These are phyloP conservation scores for Echinosophora koreensis DNA, from an alignment of 306 rosid species.

Conservation along the genomic window DNA sequence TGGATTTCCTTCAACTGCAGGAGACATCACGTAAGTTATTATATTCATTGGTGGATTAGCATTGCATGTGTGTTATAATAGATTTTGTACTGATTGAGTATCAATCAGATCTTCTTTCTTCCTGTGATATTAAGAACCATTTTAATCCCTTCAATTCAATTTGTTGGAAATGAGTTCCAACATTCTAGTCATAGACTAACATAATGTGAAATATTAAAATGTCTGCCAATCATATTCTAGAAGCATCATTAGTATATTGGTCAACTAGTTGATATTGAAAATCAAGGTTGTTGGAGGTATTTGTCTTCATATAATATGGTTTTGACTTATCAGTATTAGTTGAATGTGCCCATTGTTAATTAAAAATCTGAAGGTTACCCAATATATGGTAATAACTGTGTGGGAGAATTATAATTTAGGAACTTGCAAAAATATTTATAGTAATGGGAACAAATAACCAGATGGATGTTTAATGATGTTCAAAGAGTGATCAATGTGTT, in stretches of 20 bases:
- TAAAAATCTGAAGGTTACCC: neutral
- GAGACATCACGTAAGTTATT: constrained; percentile 93
- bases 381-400: neutral
- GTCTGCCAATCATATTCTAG: constrained; percentile 17
- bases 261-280: neutral
- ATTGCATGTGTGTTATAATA: constrained; percentile 35
- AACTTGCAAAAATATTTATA: neutral
- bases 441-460: neutral
- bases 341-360: neutral
- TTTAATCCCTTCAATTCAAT: neutral
- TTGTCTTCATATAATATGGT: neutral
- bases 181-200: constrained; percentile 26
- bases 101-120: constrained; percentile 28
- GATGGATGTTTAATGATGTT: neutral
- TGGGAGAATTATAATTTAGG: neutral
- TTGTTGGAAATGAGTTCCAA: constrained; percentile 19
- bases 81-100: constrained; percentile 14
- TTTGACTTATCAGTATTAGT: neutral
- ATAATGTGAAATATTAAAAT: constrained; percentile 18
- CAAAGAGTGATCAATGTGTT: neutral
- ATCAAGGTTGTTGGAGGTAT: neutral
- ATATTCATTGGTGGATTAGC: constrained; percentile 30
- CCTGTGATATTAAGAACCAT: constrained; percentile 14
- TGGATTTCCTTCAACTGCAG: constrained; percentile 98
- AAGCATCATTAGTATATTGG: neutral